Percentiles rank a stretch among this genome's conserved stretches.
These are phyloP conservation scores for Aspergillus neotritici DNA, from an alignment of 2,329 filamentous ascomycete genomes.

Conservation along the genomic window DNA sequence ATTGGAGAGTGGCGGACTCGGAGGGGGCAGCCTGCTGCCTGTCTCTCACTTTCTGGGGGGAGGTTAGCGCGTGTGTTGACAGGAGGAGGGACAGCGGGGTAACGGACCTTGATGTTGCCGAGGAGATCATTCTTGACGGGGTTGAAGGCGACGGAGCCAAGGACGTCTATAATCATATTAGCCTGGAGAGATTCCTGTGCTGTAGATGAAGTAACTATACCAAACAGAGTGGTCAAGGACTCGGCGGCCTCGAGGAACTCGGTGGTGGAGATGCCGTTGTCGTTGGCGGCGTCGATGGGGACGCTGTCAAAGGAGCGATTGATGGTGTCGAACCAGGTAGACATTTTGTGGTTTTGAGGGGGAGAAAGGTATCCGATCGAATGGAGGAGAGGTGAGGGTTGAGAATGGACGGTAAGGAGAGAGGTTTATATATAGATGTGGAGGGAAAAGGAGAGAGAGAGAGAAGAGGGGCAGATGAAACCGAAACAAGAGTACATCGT, in stretches of 20 bases:
- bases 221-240: conserved; percentile 79
- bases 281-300: conserved; percentile 64
- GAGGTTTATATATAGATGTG: conserved; percentile 1
- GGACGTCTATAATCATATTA: conserved; percentile 46
- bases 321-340: conserved; percentile 79
- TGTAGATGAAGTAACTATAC: conserved; percentile 41
- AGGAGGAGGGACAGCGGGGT: conserved; percentile 5
- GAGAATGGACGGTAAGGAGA: conserved; percentile 7
- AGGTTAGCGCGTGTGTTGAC: conserved; percentile 8
- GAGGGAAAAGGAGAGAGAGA: conserved; percentile 1
- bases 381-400: conserved; percentile 10
- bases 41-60: conserved; percentile 73
- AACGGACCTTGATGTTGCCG: conserved; percentile 78
- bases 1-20: conserved; percentile 78
- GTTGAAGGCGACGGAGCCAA: conserved; percentile 69
- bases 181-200: background rate
- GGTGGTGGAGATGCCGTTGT: conserved; percentile 71
- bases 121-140: conserved; percentile 88
- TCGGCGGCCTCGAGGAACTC: conserved; percentile 91
- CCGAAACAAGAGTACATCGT: too few species aligned
- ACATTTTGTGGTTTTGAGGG: conserved; percentile 22
- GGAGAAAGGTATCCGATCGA: conserved; percentile 4
- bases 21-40: conserved; percentile 71
- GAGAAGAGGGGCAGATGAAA: background rate
- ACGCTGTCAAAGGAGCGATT: conserved; percentile 81